Evolutionary conservation across 2,329 filamentous ascomycete genomes (phyloP).

Genomic region (Talaromyces sp.): DNA sequence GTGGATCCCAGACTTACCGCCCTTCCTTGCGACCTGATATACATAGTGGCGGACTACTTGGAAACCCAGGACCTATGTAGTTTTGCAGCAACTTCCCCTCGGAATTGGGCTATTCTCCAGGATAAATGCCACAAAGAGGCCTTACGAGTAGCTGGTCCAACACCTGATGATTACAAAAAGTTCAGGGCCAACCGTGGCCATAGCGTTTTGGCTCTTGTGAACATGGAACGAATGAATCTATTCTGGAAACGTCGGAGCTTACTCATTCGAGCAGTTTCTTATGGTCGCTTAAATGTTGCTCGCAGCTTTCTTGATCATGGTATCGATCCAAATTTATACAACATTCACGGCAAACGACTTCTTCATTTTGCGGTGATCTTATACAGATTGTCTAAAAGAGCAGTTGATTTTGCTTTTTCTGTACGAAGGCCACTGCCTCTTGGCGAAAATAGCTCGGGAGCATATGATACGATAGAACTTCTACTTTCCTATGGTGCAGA

Average conservation of each 20-base stretch:
- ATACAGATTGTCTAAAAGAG: background rate
- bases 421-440: background rate
- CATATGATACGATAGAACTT: background rate
- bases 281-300: background rate
- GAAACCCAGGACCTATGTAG: background rate
- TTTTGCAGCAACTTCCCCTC: background rate
- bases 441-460: background rate
- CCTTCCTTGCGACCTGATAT: background rate
- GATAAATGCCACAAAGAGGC: background rate
- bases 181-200: background rate
- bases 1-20: background rate
- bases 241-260: background rate
- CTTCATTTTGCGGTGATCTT: background rate
- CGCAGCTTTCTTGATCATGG: background rate
- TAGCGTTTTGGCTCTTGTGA: background rate
- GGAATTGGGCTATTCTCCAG: background rate
- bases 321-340: background rate
- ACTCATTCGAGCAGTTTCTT: background rate
- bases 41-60: background rate
- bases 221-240: background rate
- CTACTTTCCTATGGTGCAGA: background rate
- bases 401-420: background rate
- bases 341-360: background rate
- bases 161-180: background rate
- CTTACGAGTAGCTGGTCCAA: background rate